These are phyloP conservation scores for Davidsoniella neocaledoniae DNA, from an alignment of 2,329 filamentous ascomycete genomes.

Conservation along the genomic window DNA sequence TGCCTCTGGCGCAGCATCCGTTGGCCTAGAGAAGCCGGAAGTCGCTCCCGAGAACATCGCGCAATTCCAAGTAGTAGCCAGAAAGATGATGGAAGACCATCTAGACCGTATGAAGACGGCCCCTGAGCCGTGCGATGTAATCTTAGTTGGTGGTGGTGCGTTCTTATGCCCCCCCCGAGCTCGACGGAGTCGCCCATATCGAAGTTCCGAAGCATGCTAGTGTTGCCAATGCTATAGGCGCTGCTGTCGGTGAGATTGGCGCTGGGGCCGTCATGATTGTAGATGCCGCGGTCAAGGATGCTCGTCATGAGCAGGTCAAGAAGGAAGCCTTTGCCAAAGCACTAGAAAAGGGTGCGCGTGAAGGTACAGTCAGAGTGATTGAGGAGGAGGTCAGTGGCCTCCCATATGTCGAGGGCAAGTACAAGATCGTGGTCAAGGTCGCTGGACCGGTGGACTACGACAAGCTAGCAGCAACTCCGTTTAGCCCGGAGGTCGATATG, in stretches of 20 bases:
- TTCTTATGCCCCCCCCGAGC: slow-evolving; percentile 14
- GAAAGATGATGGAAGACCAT: slow-evolving; percentile 14
- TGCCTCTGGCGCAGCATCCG: slow-evolving; percentile 14
- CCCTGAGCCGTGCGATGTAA: slow-evolving; percentile 14
- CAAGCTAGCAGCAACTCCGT: slow-evolving; percentile 11
- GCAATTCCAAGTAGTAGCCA: slow-evolving; percentile 10
- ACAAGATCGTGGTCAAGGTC: slow-evolving; percentile 15
- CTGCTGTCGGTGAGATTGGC: slow-evolving; percentile 15
- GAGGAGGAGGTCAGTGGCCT: slow-evolving; percentile 15
- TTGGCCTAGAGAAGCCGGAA: slow-evolving; percentile 15
- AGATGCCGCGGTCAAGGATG: slow-evolving; percentile 13
- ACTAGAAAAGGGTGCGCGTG: slow-evolving; percentile 13
- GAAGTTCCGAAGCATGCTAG: slow-evolving; percentile 14
- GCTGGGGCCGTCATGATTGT: slow-evolving; percentile 14
- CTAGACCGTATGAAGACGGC: slow-evolving; percentile 16
- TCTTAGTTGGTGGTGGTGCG: slow-evolving; percentile 16
- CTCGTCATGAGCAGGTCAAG: slow-evolving; percentile 13
- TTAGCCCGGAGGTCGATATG: not conserved
- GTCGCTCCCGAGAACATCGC: slow-evolving; percentile 15
- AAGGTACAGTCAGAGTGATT: slow-evolving; percentile 13
- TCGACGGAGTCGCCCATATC: slow-evolving; percentile 14
- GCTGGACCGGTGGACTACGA: slow-evolving; percentile 14
- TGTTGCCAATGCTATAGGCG: slow-evolving; percentile 16
- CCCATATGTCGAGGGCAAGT: slow-evolving; percentile 16
- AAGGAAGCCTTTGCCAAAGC: slow-evolving; percentile 13